phyloP scores from a whole-genome alignment of 495 filamentous ascomycete genomes.

The Aspergillus bridgeri region DNA sequence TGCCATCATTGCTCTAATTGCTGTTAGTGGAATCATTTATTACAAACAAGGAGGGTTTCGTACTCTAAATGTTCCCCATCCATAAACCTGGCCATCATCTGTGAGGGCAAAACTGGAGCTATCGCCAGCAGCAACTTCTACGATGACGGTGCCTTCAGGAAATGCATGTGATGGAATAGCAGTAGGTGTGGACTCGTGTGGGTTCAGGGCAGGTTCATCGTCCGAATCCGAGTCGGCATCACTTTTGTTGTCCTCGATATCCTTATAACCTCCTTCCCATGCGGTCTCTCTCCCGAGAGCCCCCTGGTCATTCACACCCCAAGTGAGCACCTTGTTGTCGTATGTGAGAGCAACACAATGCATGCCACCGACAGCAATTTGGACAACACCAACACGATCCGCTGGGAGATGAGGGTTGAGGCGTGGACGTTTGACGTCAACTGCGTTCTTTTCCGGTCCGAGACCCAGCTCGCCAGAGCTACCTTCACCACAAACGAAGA shows the following conservation, averaged over 20 bases:
- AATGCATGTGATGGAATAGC: slow-evolving; percentile 51
- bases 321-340: slow-evolving; percentile 61
- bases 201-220: slow-evolving; percentile 58
- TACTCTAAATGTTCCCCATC: slow-evolving; percentile 71
- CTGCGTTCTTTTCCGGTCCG: slow-evolving; percentile 55
- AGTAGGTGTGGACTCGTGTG: slow-evolving; percentile 55
- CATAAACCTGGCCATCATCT: slow-evolving; percentile 62
- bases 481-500: slow-evolving; percentile 68
- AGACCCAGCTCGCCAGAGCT: slow-evolving; percentile 66
- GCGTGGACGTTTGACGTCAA: slow-evolving; percentile 67
- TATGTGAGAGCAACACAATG: slow-evolving; percentile 59
- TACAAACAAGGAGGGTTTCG: slow-evolving; percentile 18
- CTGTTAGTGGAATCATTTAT: slow-evolving; percentile 18
- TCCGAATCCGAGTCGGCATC: slow-evolving; percentile 48
- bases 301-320: slow-evolving; percentile 69
- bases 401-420: slow-evolving; percentile 56
- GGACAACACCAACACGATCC: slow-evolving; percentile 59
- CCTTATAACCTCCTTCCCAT: slow-evolving; percentile 61
- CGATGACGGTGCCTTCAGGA: slow-evolving; percentile 53
- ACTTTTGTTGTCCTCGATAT: slow-evolving; percentile 55
- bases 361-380: slow-evolving; percentile 63
- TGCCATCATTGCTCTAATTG: slow-evolving; percentile 53
- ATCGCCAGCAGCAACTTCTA: slow-evolving; percentile 60
- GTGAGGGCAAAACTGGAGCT: slow-evolving; percentile 64
- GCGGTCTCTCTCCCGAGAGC: slow-evolving; percentile 60